Evolutionary conservation across 305 asterid species (phyloP).

Genomic region (Fraxinus sp.): DNA sequence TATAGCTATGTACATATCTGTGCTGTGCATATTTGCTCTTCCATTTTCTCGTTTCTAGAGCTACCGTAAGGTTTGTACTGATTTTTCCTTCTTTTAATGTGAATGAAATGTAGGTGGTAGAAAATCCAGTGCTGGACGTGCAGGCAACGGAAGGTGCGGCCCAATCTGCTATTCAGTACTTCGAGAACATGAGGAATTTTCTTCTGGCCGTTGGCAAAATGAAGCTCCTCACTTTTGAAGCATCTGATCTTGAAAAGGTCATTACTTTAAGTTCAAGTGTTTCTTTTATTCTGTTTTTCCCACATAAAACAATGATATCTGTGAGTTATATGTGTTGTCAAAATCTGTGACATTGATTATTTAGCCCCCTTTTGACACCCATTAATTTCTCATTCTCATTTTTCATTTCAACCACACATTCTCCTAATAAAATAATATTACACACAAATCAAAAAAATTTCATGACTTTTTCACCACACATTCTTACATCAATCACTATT

Average conservation of each 20-base stretch:
- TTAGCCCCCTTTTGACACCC: too few relatives aligned
- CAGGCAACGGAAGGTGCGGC: conserved; percentile 87
- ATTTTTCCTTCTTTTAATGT: background rate
- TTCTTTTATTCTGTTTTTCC: background rate
- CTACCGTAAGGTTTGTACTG: background rate
- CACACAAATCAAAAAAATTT: too few relatives aligned
- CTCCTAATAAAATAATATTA: too few relatives aligned
- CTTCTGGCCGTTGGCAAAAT: conserved; percentile 76
- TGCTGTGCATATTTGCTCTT: background rate
- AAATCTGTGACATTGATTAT: background rate
- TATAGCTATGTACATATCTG: background rate
- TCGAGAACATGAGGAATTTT: conserved; percentile 88
- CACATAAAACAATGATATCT: background rate
- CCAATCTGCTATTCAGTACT: conserved; percentile 88
- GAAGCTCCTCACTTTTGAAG: conserved; percentile 85
- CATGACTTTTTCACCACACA: too few relatives aligned
- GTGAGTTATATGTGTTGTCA: background rate
- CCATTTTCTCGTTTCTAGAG: background rate
- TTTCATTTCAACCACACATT: too few relatives aligned
- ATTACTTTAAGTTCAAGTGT: background rate
- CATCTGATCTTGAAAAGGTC: conserved; percentile 90
- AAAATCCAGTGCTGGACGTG: conserved; percentile 68
- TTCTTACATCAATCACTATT: too few relatives aligned
- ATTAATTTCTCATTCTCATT: too few relatives aligned
- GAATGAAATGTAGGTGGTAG: conserved; percentile 62